Conservation (phyloP, 2,329 filamentous ascomycete genomes). For the Seiridium cupressi region DNA sequence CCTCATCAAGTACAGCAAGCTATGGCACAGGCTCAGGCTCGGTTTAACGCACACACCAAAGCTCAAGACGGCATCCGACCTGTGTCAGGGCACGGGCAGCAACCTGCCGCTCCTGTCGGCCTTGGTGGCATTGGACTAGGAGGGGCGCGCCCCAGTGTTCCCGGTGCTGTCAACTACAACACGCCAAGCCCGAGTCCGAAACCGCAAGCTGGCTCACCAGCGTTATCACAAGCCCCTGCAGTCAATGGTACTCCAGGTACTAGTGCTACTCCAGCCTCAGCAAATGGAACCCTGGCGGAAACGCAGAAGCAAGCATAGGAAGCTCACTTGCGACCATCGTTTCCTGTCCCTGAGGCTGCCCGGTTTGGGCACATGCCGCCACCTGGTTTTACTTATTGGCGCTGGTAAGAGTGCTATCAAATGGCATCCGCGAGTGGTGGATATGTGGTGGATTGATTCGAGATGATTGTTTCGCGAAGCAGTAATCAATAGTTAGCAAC, state of each 20-base stretch:
- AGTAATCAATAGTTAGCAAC: no score
- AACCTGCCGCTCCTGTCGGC: slow-evolving; percentile 26
- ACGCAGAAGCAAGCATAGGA: slow-evolving; percentile 2
- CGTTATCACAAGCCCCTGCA: slow-evolving; percentile 12
- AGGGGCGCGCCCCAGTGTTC: slow-evolving; percentile 19
- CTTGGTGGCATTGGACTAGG: slow-evolving; percentile 28
- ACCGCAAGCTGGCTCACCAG: slow-evolving; percentile 18
- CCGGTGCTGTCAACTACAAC: slow-evolving; percentile 18
- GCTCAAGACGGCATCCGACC: slow-evolving; percentile 24
- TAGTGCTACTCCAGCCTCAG: slow-evolving; percentile 7
- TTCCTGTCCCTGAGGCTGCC: background rate
- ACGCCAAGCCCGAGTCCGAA: slow-evolving; percentile 24
- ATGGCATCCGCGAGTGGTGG: background rate
- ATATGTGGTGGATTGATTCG: background rate
- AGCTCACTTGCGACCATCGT: background rate
- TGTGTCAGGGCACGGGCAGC: slow-evolving; percentile 17
- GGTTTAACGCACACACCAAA: slow-evolving; percentile 25
- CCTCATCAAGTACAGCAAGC: slow-evolving; percentile 29
- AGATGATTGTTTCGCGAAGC: background rate
- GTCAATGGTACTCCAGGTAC: slow-evolving; percentile 21
- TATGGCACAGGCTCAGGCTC: slow-evolving; percentile 29
- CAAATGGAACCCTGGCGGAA: slow-evolving; percentile 22
- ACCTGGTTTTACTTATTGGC: background rate
- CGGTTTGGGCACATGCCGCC: background rate
- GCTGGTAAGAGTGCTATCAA: background rate